Percentiles rank a stretch among this genome's conserved stretches.
These are phyloP conservation scores for Zymoseptoria pseudotritici DNA, from an alignment of 2,329 filamentous ascomycete species.

Conservation along the genomic window DNA sequence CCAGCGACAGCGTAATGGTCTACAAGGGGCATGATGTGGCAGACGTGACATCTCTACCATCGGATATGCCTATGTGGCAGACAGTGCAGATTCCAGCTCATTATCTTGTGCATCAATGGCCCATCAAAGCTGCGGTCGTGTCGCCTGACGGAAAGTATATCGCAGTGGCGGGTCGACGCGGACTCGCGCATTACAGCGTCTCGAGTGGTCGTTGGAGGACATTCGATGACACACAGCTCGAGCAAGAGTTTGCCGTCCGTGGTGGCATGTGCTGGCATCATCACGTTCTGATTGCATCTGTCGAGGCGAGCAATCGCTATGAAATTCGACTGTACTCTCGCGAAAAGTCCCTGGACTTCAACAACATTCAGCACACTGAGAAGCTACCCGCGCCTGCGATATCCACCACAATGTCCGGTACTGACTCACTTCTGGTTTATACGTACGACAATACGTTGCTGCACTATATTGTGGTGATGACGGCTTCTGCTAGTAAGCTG, in stretches of 20 bases:
- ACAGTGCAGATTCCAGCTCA: slow-evolving; percentile 74
- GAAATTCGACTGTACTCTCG: slow-evolving; percentile 84
- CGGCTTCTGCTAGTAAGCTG: slow-evolving; percentile 59
- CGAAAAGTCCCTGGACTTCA: slow-evolving; percentile 68
- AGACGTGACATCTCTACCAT: slow-evolving; percentile 83
- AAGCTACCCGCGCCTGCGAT: slow-evolving; percentile 79
- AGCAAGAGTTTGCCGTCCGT: slow-evolving; percentile 85
- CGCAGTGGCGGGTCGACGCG: slow-evolving; percentile 87
- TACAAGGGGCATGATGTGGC: slow-evolving; percentile 90
- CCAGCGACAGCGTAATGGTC: slow-evolving; percentile 78
- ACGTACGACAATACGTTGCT: slow-evolving; percentile 95
- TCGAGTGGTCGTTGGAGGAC: slow-evolving; percentile 94
- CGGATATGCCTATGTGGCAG: slow-evolving; percentile 92
- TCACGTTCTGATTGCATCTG: slow-evolving; percentile 84
- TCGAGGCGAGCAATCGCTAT: slow-evolving; percentile 76
- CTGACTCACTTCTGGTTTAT: slow-evolving; percentile 92
- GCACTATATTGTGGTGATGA: slow-evolving; percentile 79
- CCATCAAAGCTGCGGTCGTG: slow-evolving; percentile 76
- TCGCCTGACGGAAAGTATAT: slow-evolving; percentile 91
- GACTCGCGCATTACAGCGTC: slow-evolving; percentile 91
- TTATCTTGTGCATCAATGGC: slow-evolving; percentile 90
- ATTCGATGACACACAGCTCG: slow-evolving; percentile 70
- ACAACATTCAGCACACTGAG: slow-evolving; percentile 67
- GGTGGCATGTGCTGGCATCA: slow-evolving; percentile 99
- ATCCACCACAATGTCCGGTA: slow-evolving; percentile 77